Base-by-base conservation (phyloP, 1,284 basidiomycete species). In the Pseudozyma pruni region DNA sequence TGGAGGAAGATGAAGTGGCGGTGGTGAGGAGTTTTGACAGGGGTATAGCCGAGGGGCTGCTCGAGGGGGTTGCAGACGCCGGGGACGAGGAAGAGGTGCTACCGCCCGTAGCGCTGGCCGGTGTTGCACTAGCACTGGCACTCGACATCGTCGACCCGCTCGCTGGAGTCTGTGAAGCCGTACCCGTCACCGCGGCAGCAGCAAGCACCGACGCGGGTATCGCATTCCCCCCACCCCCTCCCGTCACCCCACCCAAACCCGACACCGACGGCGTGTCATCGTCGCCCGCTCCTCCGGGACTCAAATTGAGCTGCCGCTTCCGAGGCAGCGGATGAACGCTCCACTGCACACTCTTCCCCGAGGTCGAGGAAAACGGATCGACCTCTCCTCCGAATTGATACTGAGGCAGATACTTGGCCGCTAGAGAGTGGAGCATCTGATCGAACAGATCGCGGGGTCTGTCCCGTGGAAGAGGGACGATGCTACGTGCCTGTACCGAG, bases 291-390 rank as follows among this genome's bases (percentile, higher is more conserved):
- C 10, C 31, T 32, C 19, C 31, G 10, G 16, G 33, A 25, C 13
- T 33, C 34, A 33, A 38, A 17, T 22, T 17, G 7, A 42, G 31
- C 50, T 69, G 66, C 22, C 66, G 41, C 42, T 46, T 45, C 37
- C 58, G 34, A 4, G 55, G 54, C 13, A 62, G 31, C 10, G 66
- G 66, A 45, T 69, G 66, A 19, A 62, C 59, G 8, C 43, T 58
- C 66, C 49, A 51, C 50, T 45, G 50, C 42, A 47, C n/a, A n/a
- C n/a, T n/a, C n/a, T n/a, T n/a, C n/a, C n/a, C n/a, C n/a, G n/a
- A n/a, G n/a, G n/a, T n/a, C n/a, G n/a, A n/a, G n/a, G n/a, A n/a
- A n/a, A n/a, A n/a, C n/a, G n/a, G n/a, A n/a, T n/a, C n/a, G n/a
- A n/a, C n/a, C n/a, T n/a, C n/a, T n/a, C n/a, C n/a, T n/a, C n/a